Base-by-base conservation (phyloP, 2,329 filamentous ascomycete genomes). In the Botryotinia convoluta region DNA sequence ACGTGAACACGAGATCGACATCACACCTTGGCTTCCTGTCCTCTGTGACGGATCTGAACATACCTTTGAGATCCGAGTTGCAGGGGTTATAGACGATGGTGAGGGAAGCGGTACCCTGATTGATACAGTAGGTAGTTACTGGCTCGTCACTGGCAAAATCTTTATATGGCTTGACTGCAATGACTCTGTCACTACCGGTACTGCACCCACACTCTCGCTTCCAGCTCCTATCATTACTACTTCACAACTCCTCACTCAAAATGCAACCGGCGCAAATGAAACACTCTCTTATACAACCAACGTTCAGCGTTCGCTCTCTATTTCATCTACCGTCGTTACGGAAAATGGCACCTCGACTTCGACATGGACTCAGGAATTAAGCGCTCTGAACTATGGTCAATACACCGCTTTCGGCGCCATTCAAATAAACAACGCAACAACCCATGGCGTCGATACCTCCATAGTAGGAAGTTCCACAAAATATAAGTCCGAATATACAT, bases 1-100 rank as follows among this genome's bases (percentile, higher is more conserved):
- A 37, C 85, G 88, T 62, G 93, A 96, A 80, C 90, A 93, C 75
- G 92, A 96, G 80, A 93, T 97, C 75, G 93, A 97, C 79, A 90
- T 97, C 65, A 91, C 92, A 1, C 90, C 93, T 0, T 96, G 91
- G 85, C 84, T 96, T 4, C 89, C 91, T 0, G 74, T 91, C 1
- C 85, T 96, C 0, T 90, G 88, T 75, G 90, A 95, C 77, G 91
- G 90, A 0, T 77, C 84, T 3, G 77, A 84, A 10, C 92, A 95
- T 80, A 89, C 83, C 0, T 93, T 95, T 79, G 86, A 88, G 71
- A 89, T 97, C 68, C 84, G 86, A 32, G 86, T 96, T 7, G 86
- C 86, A 0, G 92, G 92, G 0, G 83, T 95, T 14, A 82, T 89
- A 63, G 88, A 93, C 75, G 82, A 81, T 69, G 85, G 84, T 1